Evolutionary conservation across 2,329 filamentous ascomycete genomes (phyloP).

Genomic region (Pestalotiopsis fici): DNA sequence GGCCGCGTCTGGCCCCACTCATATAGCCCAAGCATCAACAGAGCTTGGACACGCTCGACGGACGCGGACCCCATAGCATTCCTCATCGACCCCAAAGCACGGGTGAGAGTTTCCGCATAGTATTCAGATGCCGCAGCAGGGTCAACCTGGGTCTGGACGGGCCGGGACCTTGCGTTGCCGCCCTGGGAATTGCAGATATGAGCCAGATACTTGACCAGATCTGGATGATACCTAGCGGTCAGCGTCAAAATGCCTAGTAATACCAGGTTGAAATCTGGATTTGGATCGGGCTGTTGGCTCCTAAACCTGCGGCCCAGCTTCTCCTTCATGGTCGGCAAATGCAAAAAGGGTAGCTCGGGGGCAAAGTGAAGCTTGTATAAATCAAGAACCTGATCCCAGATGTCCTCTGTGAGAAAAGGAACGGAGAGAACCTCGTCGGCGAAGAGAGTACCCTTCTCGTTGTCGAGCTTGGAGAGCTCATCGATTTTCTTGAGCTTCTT

Average conservation of each 20-base stretch:
- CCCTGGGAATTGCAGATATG: constrained; percentile 36
- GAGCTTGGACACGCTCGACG: constrained; percentile 65
- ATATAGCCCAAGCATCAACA: constrained; percentile 71
- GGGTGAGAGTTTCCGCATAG: constrained; percentile 61
- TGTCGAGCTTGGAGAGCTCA: constrained; percentile 40
- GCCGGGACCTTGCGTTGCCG: constrained; percentile 33
- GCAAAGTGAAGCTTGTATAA: constrained; percentile 73
- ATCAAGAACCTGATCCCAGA: constrained; percentile 71
- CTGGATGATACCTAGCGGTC: constrained; percentile 68
- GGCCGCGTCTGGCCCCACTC: constrained; percentile 67
- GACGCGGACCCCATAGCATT: constrained; percentile 52
- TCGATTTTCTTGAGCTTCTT: constrained; percentile 49
- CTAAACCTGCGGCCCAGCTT: constrained; percentile 45
- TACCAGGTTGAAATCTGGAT: constrained; percentile 56
- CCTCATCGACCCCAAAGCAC: constrained; percentile 48
- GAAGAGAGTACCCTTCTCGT: constrained; percentile 34
- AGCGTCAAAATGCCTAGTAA: constrained; percentile 68
- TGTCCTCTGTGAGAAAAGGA: constrained; percentile 59
- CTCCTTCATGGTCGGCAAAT: constrained; percentile 63
- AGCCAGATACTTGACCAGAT: constrained; percentile 56
- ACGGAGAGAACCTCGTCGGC: constrained; percentile 64
- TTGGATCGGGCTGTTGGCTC: constrained; percentile 34
- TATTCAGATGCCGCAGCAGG: constrained; percentile 62
- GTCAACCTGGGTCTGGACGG: constrained; percentile 40
- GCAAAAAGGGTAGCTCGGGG: constrained; percentile 72